These are phyloP conservation scores for Tulasnella sp. DNA, from an alignment of 768 basidiomycete species.

Conservation along the genomic window DNA sequence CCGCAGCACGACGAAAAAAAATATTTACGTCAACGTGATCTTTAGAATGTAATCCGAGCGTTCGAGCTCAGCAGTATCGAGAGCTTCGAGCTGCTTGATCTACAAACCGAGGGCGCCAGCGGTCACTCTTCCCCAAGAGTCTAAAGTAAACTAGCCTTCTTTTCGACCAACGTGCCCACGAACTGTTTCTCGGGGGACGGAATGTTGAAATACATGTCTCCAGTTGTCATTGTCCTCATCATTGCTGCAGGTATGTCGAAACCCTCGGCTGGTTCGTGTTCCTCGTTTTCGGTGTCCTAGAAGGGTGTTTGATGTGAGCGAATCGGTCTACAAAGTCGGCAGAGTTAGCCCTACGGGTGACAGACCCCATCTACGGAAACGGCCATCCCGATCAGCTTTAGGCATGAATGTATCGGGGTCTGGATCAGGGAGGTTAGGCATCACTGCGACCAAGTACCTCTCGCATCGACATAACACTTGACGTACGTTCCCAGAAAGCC, in stretches of 20 bases:
- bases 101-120: neutral
- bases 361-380: neutral
- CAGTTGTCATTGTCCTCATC: neutral
- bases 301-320: neutral
- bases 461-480: neutral
- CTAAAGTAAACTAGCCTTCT: neutral
- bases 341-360: neutral
- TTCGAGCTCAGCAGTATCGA: neutral
- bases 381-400: neutral
- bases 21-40: neutral
- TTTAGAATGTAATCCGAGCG: neutral
- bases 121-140: neutral
- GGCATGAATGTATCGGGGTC: neutral
- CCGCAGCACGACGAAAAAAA: too few relatives aligned
- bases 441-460: neutral
- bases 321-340: neutral
- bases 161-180: neutral
- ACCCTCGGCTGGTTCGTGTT: neutral
- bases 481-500: neutral
- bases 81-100: conserved; percentile 2
- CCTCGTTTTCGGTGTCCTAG: neutral
- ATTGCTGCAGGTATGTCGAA: neutral
- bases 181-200: neutral
- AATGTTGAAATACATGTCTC: neutral
- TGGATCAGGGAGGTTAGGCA: neutral